These are phyloP conservation scores for Plasmodium blacklocki DNA, from an alignment of 169 alveolate species.

Conservation along the genomic window DNA sequence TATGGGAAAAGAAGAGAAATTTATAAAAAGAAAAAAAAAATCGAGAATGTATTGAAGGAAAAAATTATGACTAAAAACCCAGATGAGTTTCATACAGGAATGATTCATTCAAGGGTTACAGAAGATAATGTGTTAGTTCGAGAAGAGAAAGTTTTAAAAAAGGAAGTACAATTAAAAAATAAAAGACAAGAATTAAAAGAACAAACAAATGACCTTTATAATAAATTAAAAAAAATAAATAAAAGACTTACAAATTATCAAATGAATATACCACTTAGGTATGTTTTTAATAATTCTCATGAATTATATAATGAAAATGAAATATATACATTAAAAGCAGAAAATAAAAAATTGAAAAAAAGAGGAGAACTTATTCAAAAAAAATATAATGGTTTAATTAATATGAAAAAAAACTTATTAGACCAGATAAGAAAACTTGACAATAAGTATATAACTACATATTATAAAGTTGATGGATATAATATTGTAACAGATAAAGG, in stretches of 20 bases:
- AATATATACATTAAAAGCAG: slow-evolving; percentile 36
- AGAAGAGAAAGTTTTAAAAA: slow-evolving; percentile 24
- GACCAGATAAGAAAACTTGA: slow-evolving; percentile 26
- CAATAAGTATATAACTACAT: slow-evolving; percentile 30
- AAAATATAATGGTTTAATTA: slow-evolving; percentile 21
- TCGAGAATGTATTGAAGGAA: slow-evolving; percentile 61
- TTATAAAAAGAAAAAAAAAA: slow-evolving; percentile 60
- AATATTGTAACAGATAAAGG: slow-evolving; percentile 10
- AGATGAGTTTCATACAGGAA: slow-evolving; percentile 71
- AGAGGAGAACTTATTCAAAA: slow-evolving; percentile 26
- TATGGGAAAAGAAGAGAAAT: slow-evolving; percentile 66
- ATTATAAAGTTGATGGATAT: slow-evolving; percentile 53
- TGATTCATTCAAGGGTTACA: slow-evolving; percentile 53
- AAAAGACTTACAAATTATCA: slow-evolving; percentile 24
- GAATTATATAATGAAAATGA: slow-evolving; percentile 52
- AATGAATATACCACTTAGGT: slow-evolving; percentile 48
- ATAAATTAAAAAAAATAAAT: slow-evolving; percentile 36
- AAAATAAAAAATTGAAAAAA: slow-evolving; percentile 48
- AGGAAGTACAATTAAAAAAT: slow-evolving; percentile 17
- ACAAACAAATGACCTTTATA: slow-evolving; percentile 15
- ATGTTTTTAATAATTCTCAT: slow-evolving; percentile 63
- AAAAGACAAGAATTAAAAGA: slow-evolving; percentile 25
- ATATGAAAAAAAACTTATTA: slow-evolving; percentile 23
- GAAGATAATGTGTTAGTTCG: slow-evolving; percentile 22
- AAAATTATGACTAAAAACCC: slow-evolving; percentile 63